Conservation (phyloP, 305 asterid species). For the Solanum aculeatissimum region DNA sequence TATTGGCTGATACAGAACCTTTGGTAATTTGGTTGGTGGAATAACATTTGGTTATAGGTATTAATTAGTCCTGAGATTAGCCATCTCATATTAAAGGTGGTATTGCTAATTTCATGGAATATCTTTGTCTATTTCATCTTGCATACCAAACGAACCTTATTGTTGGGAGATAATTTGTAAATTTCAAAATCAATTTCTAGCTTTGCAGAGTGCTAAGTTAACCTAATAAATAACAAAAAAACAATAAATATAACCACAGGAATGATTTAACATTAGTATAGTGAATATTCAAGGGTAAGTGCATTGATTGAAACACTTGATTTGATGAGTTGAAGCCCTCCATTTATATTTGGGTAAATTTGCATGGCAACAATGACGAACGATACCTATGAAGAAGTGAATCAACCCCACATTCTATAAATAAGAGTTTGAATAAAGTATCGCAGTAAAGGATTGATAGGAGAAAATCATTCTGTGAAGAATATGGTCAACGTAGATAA, state of each 20-base stretch:
- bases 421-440: background rate
- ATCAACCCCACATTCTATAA: too few species aligned
- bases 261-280: too few species aligned
- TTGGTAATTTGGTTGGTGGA: background rate
- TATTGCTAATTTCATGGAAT: background rate
- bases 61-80: background rate
- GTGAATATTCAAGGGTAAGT: too few species aligned
- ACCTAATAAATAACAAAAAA: background rate
- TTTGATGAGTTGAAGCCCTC: background rate
- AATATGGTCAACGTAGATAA: background rate
- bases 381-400: too few species aligned
- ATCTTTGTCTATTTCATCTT: background rate
- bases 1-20: background rate
- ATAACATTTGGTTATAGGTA: background rate
- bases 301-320: background rate
- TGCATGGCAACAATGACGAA: too few species aligned
- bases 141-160: background rate
- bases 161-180: background rate
- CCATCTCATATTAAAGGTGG: background rate
- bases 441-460: background rate
- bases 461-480: background rate
- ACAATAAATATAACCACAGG: too few species aligned
- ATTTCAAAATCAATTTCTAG: background rate
- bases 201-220: background rate
- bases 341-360: too few species aligned